Evolutionary conservation across 2,329 filamentous ascomycete genomes (phyloP).

Genomic region (Furcasterigmium furcatum): DNA sequence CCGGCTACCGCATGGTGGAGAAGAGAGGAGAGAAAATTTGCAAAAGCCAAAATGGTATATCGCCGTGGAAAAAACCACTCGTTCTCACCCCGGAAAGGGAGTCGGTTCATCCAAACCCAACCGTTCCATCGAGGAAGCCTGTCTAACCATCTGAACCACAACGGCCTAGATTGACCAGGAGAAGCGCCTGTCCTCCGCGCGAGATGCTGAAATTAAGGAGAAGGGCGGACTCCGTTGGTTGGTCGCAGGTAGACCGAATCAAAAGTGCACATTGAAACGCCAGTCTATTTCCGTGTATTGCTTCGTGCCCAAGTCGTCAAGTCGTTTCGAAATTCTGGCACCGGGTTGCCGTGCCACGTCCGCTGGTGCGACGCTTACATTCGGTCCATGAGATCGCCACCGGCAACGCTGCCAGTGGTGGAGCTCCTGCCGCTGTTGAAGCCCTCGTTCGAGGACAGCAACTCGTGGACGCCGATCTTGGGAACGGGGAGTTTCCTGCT

Average conservation of each 20-base stretch:
- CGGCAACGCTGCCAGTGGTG: slow-evolving; percentile 72
- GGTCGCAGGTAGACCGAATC: not conserved
- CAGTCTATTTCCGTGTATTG: slow-evolving; percentile 35
- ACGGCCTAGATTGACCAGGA: not conserved
- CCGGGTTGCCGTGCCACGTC: slow-evolving; percentile 19
- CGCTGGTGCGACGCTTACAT: slow-evolving; percentile 24
- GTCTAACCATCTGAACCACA: not conserved
- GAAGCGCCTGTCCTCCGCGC: not conserved
- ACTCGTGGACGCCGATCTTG: slow-evolving; percentile 84
- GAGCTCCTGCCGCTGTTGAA: slow-evolving; percentile 77
- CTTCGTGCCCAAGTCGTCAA: slow-evolving; percentile 33
- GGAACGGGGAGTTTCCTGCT: slow-evolving; percentile 87
- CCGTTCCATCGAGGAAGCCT: not conserved
- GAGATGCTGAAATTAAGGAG: not conserved
- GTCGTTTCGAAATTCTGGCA: slow-evolving; percentile 9
- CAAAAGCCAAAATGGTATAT: not conserved
- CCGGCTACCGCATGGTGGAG: not conserved
- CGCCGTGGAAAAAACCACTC: not conserved
- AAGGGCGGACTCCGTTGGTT: not conserved
- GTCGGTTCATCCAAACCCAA: too few species aligned
- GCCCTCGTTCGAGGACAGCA: slow-evolving; percentile 64
- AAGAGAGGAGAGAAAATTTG: slow-evolving; percentile 2
- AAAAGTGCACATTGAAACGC: slow-evolving; percentile 23
- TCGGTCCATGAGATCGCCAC: slow-evolving; percentile 63
- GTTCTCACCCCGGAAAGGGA: too few species aligned